Conservation (phyloP, 305 asterid species). For the Rubia peregrina region DNA sequence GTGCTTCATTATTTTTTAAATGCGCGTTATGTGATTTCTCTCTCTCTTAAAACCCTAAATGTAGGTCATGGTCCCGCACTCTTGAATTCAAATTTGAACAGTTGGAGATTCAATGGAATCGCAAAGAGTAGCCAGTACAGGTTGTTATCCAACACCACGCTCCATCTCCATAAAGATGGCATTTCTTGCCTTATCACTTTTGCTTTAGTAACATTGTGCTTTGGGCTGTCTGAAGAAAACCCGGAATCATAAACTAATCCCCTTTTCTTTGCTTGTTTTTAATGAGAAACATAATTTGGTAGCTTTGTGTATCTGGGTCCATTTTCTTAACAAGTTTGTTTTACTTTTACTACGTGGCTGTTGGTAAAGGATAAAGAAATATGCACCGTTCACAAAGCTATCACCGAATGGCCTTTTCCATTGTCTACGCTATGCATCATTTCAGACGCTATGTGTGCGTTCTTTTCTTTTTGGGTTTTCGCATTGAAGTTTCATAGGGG, state of each 20-base stretch:
- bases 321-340: conserved; percentile 1
- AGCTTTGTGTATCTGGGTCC: not conserved
- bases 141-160: conserved; percentile 4
- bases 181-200: conserved; percentile 10
- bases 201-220: conserved; percentile 19
- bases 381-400: conserved; percentile 6
- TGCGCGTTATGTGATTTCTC: no score
- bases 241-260: not conserved
- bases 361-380: not conserved
- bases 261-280: not conserved
- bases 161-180: conserved; percentile 1
- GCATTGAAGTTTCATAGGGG: not conserved
- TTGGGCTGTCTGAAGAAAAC: conserved; percentile 12
- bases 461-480: not conserved
- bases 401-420: not conserved
- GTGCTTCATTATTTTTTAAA: no score
- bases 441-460: not conserved
- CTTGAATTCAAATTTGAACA: conserved; percentile 18
- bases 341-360: not conserved
- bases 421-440: not conserved
- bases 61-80: conserved; percentile 8
- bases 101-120: conserved; percentile 9
- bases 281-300: not conserved
- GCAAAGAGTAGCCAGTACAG: not conserved
- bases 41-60: no score